These are phyloP conservation scores for Fusarium armeniacum DNA, from an alignment of 2,329 filamentous ascomycete genomes.

Conservation along the genomic window DNA sequence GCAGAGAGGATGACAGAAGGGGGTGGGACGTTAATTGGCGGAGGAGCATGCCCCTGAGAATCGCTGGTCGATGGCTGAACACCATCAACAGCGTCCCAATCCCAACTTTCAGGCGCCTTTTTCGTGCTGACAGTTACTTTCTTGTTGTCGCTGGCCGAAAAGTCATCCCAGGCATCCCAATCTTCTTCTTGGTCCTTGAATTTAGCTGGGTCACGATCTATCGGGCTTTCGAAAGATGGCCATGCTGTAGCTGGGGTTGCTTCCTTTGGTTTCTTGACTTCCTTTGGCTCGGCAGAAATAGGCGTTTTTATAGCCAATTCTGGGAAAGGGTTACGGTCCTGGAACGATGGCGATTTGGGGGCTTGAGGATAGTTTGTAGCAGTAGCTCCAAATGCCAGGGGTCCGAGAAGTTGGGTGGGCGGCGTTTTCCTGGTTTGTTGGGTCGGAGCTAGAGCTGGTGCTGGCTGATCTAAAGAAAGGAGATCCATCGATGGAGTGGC, in stretches of 20 bases:
- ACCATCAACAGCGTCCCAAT: conserved; percentile 63
- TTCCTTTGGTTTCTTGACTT: conserved; percentile 54
- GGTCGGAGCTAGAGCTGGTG: conserved; percentile 28
- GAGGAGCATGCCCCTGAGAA: conserved; percentile 58
- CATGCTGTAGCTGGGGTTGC: conserved; percentile 62
- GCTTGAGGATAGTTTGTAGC: conserved; percentile 59
- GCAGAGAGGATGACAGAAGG: conserved; percentile 85
- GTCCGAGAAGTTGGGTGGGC: conserved; percentile 52
- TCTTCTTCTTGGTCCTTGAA: conserved; percentile 57
- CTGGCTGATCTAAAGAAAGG: conserved; percentile 56
- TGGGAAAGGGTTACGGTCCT: conserved; percentile 67
- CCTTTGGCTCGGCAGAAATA: conserved; percentile 53
- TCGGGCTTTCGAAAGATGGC: conserved; percentile 56
- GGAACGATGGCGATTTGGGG: conserved; percentile 67
- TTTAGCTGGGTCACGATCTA: conserved; percentile 22
- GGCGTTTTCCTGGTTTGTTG: conserved; percentile 45
- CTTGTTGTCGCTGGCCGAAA: conserved; percentile 49
- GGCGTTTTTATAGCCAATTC: conserved; percentile 63
- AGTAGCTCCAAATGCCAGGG: conserved; percentile 51
- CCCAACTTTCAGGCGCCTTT: conserved; percentile 58
- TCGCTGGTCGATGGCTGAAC: conserved; percentile 45
- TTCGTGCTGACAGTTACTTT: conserved; percentile 32
- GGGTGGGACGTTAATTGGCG: conserved; percentile 90
- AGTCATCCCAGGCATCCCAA: conserved; percentile 67
- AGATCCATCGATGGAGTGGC: conserved; percentile 57